Evolutionary conservation across 805 yeast genomes (phyloP), one percentile per base, ranked within the genome.

Genomic region (Candida caryicola): DNA sequence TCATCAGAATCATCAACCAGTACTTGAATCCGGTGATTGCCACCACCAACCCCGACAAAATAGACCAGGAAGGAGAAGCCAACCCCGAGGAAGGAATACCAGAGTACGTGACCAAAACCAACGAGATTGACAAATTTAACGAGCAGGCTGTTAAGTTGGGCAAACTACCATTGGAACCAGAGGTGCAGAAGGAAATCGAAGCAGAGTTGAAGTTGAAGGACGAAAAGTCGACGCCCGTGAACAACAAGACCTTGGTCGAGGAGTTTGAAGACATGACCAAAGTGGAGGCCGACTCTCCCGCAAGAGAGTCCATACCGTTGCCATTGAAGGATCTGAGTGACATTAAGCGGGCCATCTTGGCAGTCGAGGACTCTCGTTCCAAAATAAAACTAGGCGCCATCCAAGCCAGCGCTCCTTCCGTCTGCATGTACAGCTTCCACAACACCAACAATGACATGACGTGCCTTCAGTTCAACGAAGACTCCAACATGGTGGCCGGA

Each of bases 351-450:
- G 91, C 85, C 55, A 81, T 91, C 15, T 71, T 79, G 44, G 76
- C 80, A 41, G 86, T 93, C 21, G 86, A 80, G 52, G 98, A 91
- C 60, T 79, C 91, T 6, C 73, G 96, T 43, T 77, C 85, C 23
- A 78, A 82, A 45, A 79, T 91, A 42, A 75, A 71, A 47, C 59
- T 91, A 36, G 85, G 80, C 17, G 71, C 82, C 4, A 62, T 76
- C 23, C 96, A 85, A 62, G 84, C 95, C 3, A 71, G 88, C 16
- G 77, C 91, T 17, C 99, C 99, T 16, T 85, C 95, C 40, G 95
- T 91, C 25, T 93, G 98, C 62, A 87, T 91, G 95, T 93, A 93
- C 68, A 91, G 98, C 1, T 90, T 93, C 67, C 99, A 93, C 69
- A 93, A 93, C 63, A 86, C 97, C 8, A 83, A 87, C 57, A 83